Evolutionary conservation across 2,329 filamentous ascomycete species (phyloP).

Genomic region (Trichophaea hybrida): DNA sequence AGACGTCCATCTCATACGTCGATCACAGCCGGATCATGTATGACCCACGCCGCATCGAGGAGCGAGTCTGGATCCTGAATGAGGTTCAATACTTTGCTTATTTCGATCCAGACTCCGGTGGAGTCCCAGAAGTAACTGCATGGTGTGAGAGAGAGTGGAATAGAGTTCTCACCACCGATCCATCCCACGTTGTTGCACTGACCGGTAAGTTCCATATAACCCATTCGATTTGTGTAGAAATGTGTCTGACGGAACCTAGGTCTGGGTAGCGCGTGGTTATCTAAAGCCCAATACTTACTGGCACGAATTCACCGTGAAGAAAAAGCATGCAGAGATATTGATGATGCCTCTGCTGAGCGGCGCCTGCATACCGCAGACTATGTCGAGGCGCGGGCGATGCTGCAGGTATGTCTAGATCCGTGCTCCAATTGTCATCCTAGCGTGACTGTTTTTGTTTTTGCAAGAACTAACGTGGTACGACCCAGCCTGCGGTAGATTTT

Average conservation of each 20-base stretch:
- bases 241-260: constrained; percentile 29
- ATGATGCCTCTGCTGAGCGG: constrained; percentile 28
- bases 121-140: constrained; percentile 35
- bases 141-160: constrained; percentile 40
- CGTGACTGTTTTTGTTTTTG: background rate
- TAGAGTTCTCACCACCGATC: constrained; percentile 34
- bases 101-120: constrained; percentile 36
- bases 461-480: background rate
- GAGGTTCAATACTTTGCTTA: constrained; percentile 39
- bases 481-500: constrained; percentile 40
- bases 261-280: constrained; percentile 39
- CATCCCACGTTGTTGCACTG: constrained; percentile 34
- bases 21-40: constrained; percentile 32
- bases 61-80: constrained; percentile 34
- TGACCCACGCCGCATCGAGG: constrained; percentile 29
- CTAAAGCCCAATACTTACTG: constrained; percentile 38
- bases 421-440: background rate
- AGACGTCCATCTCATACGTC: constrained; percentile 32
- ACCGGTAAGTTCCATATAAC: constrained; percentile 30
- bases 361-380: constrained; percentile 33
- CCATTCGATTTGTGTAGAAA: background rate
- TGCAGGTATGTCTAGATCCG: constrained; percentile 23
- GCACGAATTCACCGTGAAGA: constrained; percentile 37
- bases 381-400: constrained; percentile 39
- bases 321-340: constrained; percentile 28